Conservation (phyloP, 2,329 filamentous ascomycete genomes). For the Exophiala calicioides region DNA sequence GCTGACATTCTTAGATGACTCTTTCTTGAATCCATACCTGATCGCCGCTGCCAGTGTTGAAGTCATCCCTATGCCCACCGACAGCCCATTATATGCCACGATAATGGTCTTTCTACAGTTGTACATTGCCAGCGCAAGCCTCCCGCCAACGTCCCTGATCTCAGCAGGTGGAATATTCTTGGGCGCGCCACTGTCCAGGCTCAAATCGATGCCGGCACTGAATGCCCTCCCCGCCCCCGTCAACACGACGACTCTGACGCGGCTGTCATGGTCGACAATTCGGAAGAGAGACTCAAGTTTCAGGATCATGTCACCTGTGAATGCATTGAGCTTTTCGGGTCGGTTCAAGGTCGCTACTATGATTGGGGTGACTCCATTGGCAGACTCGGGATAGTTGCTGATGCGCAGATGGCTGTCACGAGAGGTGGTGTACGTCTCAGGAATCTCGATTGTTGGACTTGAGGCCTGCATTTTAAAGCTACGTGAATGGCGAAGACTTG, state of each 20-base stretch:
- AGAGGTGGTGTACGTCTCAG: constrained; percentile 4
- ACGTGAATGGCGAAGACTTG: too few species aligned
- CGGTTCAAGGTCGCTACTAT: constrained; percentile 56
- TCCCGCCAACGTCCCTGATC: constrained; percentile 6
- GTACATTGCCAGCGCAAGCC: constrained; percentile 12
- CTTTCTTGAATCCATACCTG: too few species aligned
- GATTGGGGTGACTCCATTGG: constrained; percentile 38
- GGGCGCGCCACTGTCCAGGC: constrained; percentile 1
- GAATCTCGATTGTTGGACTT: constrained; percentile 2
- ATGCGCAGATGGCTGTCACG: constrained; percentile 6
- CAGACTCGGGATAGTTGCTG: constrained; percentile 5
- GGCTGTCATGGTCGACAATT: constrained; percentile 21
- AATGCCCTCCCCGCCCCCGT: constrained; percentile 33
- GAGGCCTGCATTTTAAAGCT: constrained; percentile 1
- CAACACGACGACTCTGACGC: constrained; percentile 15
- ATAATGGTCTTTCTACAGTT: constrained; percentile 14
- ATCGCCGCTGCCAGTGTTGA: constrained; percentile 61
- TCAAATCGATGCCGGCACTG: constrained; percentile 13
- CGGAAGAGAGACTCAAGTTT: constrained; percentile 41
- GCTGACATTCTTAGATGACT: too few species aligned
- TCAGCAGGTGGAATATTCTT: constrained; percentile 3
- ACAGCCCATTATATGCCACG: constrained; percentile 13
- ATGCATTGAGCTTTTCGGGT: constrained; percentile 60
- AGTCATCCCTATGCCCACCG: constrained; percentile 53
- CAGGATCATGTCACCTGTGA: constrained; percentile 54